Conservation (phyloP, 2,329 filamentous ascomycete genomes). For the Microdochium trichocladiopsis region DNA sequence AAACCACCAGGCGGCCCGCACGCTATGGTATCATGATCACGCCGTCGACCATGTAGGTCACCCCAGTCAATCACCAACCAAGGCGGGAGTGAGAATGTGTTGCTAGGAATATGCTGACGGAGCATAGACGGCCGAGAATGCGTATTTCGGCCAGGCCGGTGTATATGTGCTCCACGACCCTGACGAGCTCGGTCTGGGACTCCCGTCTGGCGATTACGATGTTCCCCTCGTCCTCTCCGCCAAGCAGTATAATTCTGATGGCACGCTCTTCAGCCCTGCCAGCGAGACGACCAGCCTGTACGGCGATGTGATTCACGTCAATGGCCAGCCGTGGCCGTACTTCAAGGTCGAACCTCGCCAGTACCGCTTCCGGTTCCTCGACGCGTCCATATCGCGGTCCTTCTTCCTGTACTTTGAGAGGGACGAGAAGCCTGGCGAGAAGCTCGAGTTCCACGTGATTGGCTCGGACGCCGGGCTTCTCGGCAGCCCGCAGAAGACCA, state of each 20-base stretch:
- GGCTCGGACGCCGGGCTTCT: conserved; percentile 47
- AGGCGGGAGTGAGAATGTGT: too few species aligned
- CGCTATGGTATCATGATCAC: conserved; percentile 51
- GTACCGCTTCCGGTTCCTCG: conserved; percentile 48
- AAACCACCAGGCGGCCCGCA: conserved; percentile 42
- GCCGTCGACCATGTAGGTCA: conserved; percentile 24
- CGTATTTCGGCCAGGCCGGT: conserved; percentile 49
- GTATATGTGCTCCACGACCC: conserved; percentile 46
- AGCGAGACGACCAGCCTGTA: conserved; percentile 39
- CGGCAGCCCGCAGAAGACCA: conserved; percentile 30
- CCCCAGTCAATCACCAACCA: not conserved
- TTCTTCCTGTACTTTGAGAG: conserved; percentile 39
- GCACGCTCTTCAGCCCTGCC: conserved; percentile 37
- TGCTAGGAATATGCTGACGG: conserved; percentile 19
- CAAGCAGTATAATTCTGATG: conserved; percentile 44
- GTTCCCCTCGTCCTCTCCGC: conserved; percentile 41
- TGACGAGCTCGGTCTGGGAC: conserved; percentile 35
- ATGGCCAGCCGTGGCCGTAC: conserved; percentile 52
- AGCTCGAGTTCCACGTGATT: conserved; percentile 43
- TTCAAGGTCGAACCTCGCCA: conserved; percentile 52
- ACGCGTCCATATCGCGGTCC: conserved; percentile 39
- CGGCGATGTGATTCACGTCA: conserved; percentile 52
- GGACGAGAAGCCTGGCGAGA: conserved; percentile 19
- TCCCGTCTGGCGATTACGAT: conserved; percentile 47
- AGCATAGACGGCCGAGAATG: too few species aligned